Base-by-base conservation (phyloP, 1,284 basidiomycete genomes). In the Cryptococcus deneoformans region DNA sequence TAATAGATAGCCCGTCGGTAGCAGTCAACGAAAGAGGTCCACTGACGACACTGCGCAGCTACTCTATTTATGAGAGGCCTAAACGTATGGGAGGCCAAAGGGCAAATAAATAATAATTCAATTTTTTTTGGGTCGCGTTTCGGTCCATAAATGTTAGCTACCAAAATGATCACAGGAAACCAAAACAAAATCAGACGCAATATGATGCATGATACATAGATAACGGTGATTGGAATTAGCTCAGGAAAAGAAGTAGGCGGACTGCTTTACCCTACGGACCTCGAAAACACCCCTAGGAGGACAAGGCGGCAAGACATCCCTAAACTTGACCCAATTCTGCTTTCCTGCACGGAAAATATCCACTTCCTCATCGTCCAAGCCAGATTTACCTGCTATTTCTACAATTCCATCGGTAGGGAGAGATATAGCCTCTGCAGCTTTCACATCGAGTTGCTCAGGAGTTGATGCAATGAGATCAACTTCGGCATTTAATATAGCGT, bases 201-300 rank as follows among this genome's bases (percentile, higher is more conserved):
- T 42, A n/a, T 42, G n/a, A 42, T 42, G 39, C 39, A 42, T 42
- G 39, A 42, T 42, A 42, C n/a, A 42, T 42, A 42, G n/a, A n/a
- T n/a, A n/a, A n/a, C n/a, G n/a, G n/a, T n/a, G n/a, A n/a, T n/a
- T 44, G 42, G 14, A 20, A 16, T 35, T 16, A 16, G 12, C n/a
- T 61, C 70, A 78, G 38, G 75, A 77, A 82, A 95, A 96, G 84
- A 97, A 97, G 78, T 96, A 97, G 48, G 83, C 81, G 45, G 88
- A 90, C 50, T 85, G 77, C 72, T 87, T 87, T 78, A 98, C 94
- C 62, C 83, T 83, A 70, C 85, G 81, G 60, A 99, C 92, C 67
- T 93, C 85, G 75, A 99, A 98, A 56, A 83, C 80, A 58, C 95
- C 96, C 80, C 92, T 91, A 72, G 85, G 77, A 0, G 95, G 95